A percentile compares a stretch with the other conserved stretches of the same genome.
Evolutionary conservation across 2,329 filamentous ascomycete species (phyloP).

Genomic region (Cryphonectria naterciae): DNA sequence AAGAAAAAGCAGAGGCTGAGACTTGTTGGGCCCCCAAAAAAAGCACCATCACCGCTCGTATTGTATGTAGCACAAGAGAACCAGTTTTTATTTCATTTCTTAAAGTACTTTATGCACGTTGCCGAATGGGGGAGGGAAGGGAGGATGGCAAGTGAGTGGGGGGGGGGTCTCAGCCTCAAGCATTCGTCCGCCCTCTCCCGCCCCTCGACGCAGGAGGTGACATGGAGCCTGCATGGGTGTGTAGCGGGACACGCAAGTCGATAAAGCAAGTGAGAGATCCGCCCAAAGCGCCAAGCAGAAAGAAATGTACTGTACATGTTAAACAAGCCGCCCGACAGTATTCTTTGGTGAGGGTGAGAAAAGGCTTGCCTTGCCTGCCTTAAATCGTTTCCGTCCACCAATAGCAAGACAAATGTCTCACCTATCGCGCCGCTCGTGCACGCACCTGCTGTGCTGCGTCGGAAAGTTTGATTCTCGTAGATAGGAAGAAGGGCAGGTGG

Average conservation of each 20-base stretch:
- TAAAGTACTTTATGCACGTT: background rate
- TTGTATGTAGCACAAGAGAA: background rate
- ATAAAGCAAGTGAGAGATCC: background rate
- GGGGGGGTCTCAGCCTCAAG: background rate
- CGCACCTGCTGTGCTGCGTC: background rate
- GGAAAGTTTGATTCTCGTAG: background rate
- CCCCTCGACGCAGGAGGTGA: background rate
- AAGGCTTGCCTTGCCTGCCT: background rate
- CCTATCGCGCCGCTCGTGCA: background rate
- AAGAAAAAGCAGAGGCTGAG: background rate
- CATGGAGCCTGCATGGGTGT: constrained; percentile 1
- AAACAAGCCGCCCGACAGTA: too few species aligned
- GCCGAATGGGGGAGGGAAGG: background rate
- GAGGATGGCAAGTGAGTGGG: background rate
- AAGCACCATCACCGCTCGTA: background rate
- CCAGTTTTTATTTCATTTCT: background rate
- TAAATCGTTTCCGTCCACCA: background rate
- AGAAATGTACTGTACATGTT: background rate
- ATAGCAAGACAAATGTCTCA: constrained; percentile 1
- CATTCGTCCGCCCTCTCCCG: background rate
- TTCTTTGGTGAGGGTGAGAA: too few species aligned
- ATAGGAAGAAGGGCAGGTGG: background rate
- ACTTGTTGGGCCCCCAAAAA: background rate
- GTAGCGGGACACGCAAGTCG: background rate
- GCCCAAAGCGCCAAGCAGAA: background rate